Evolutionary conservation across 805 yeast genomes (phyloP), one percentile per base, ranked within the genome.

Genomic region (Hermanozyma aechmeae): DNA sequence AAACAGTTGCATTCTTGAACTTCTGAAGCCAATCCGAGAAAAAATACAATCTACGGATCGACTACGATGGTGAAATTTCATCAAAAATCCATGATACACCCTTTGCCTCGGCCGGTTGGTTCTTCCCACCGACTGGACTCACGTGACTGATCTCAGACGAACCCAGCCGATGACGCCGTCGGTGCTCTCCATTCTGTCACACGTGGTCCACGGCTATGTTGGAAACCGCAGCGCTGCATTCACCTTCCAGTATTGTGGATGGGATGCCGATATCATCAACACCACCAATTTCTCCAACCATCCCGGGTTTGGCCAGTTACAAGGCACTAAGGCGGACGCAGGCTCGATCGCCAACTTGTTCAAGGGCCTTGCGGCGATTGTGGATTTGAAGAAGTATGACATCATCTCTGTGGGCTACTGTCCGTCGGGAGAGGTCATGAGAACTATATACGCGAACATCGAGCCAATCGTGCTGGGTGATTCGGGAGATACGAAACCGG

Each of bases 401-500:
- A 78, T 79, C 14, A 56, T 86, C 1, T 49, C 89, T 17, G 73
- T 92, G 0, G 97, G 97, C 0, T 89, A 89, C 46, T 61, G 77
- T 5, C 87, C 95, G 4, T 66, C 68, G 28, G 39, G 35, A 8
- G 74, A 65, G 19, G 72, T 73, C 4, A 58, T 85, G 27, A 45
- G 54, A 23, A 63, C 65, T 0, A 65, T 83, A 0, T 65, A 65
- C 23, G 47, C 61, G 10, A 47, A 54, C 12, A 48, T 75, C 3
- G 59, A 67, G 19, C 39, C 34, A 10, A 50, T 57, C 27, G 56
- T 56, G 27, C 46, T 40, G 24, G 28, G 29, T 26, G 46, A 43
- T 29, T 38, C 46, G 27, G 73, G 70, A 39, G 29, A 16, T 21
- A 27, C 20, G 26, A 29, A 32, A 55, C 57, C 70, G 0, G 53